These are phyloP conservation scores for Xylariaceae sp. DNA, from an alignment of 2,329 filamentous ascomycete genomes.

Conservation along the genomic window DNA sequence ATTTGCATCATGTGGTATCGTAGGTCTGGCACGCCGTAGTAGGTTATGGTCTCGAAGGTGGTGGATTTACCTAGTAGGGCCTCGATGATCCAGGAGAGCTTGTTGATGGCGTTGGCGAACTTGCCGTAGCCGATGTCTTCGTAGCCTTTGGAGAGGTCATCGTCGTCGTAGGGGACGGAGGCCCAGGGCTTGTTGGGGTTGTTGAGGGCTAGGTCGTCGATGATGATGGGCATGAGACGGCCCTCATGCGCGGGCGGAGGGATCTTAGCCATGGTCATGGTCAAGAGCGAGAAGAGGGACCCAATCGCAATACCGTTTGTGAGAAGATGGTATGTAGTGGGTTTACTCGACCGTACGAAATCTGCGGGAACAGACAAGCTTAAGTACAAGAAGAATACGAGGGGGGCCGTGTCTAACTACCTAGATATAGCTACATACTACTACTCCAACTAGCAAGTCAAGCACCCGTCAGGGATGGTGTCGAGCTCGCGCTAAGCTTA, in stretches of 20 bases:
- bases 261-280: neutral
- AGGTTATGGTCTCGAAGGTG: slow-evolving; percentile 20
- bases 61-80: slow-evolving; percentile 16
- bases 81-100: slow-evolving; percentile 22
- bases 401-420: too few species aligned
- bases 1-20: slow-evolving; percentile 25
- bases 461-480: too few species aligned
- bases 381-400: too few species aligned
- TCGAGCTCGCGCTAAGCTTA: too few species aligned
- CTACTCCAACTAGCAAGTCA: too few species aligned
- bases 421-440: too few species aligned
- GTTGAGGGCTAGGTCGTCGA: slow-evolving; percentile 1
- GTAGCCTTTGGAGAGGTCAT: slow-evolving; percentile 23
- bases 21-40: slow-evolving; percentile 20
- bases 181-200: slow-evolving; percentile 8
- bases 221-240: slow-evolving; percentile 16
- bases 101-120: slow-evolving; percentile 24
- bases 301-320: neutral
- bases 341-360: too few species aligned
- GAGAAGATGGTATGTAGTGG: neutral
- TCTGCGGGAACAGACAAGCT: too few species aligned
- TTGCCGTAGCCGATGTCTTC: slow-evolving; percentile 20
- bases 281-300: neutral
- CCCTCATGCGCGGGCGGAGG: slow-evolving; percentile 3
- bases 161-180: slow-evolving; percentile 23